These are phyloP conservation scores for Amanita rubescens DNA, from an alignment of 768 basidiomycete genomes.

Conservation along the genomic window DNA sequence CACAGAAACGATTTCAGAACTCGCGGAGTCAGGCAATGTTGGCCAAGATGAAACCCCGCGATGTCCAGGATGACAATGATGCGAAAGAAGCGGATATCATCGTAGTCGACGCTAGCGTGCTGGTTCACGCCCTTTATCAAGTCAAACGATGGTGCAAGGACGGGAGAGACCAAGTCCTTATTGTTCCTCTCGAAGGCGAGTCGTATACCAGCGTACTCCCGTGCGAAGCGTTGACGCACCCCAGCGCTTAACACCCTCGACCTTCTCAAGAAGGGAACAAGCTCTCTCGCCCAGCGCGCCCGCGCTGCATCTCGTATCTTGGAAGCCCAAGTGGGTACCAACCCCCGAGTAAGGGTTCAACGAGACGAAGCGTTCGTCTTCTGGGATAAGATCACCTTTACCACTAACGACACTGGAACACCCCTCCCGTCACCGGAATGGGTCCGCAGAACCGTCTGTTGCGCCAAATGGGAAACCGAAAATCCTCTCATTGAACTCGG, in stretches of 20 bases:
- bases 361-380: slow-evolving; percentile 75
- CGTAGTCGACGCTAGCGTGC: slow-evolving; percentile 75
- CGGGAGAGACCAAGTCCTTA: slow-evolving; percentile 67
- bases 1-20: too few species aligned
- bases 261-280: slow-evolving; percentile 86
- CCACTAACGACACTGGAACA: slow-evolving; percentile 24
- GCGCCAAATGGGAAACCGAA: slow-evolving; percentile 68
- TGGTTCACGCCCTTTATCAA: slow-evolving; percentile 69
- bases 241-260: slow-evolving; percentile 90
- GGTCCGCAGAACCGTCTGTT: slow-evolving; percentile 79
- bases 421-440: slow-evolving; percentile 60
- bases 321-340: slow-evolving; percentile 80
- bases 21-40: too few species aligned
- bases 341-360: slow-evolving; percentile 76
- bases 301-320: slow-evolving; percentile 84
- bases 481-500: slow-evolving; percentile 18
- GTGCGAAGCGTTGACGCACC: slow-evolving; percentile 36
- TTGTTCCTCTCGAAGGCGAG: slow-evolving; percentile 86
- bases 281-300: slow-evolving; percentile 69
- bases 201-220: slow-evolving; percentile 7
- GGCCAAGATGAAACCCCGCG: too few species aligned
- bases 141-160: slow-evolving; percentile 80
- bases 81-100: slow-evolving; percentile 74
- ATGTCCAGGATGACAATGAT: too few species aligned
- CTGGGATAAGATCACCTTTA: slow-evolving; percentile 68